Base-by-base conservation (phyloP, 331 rosid species). In the Arachis monticola region DNA sequence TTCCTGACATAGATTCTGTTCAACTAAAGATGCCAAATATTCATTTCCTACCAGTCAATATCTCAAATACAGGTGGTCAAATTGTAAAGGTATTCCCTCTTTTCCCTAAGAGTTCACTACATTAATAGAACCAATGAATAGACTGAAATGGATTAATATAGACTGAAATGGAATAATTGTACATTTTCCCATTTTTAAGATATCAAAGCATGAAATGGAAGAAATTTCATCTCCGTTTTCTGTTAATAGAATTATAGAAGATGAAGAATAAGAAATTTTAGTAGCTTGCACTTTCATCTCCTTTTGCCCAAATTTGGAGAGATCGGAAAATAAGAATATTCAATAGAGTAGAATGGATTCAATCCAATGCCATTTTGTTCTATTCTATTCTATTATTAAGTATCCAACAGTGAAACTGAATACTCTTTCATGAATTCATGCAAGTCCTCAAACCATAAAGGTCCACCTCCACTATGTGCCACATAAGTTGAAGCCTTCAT, bases 1-100 rank as follows among this genome's bases (percentile, higher is more conserved):
- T 94, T 84, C 92, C 90, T 8, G 93, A 86, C 79, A 75, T 94
- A 59, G 81, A 85, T 61, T 82, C 85, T 7, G 72, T 94, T 83
- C 84, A 84, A 75, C 87, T 94, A 71, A 92, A 90, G 83, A 88
- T 94, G 99, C 99, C 99, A 70, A 94, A 94, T 78, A 79, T 94
- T 77, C 99, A 94, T 79, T 94, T 94, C 90, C 69, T 94, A 64
- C 97, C 99, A 22, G 92, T 88, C 85, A 94, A 88, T 75, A 66
- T 94, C 59, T 86, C 95, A 61, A 88, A 78, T 83, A 87, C 87
- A 87, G 85, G 86, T 11, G 79, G 79, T 75, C 78, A 46, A 56
- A 85, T 93, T 72, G 97, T 93, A 67, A 93, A 93, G 98, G 98
- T 91, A 85, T 38, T 59, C 51, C 46, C 68, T 58, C 50, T 77